Conservation (phyloP, 768 basidiomycete species). For the Psilocybe cubensis region DNA sequence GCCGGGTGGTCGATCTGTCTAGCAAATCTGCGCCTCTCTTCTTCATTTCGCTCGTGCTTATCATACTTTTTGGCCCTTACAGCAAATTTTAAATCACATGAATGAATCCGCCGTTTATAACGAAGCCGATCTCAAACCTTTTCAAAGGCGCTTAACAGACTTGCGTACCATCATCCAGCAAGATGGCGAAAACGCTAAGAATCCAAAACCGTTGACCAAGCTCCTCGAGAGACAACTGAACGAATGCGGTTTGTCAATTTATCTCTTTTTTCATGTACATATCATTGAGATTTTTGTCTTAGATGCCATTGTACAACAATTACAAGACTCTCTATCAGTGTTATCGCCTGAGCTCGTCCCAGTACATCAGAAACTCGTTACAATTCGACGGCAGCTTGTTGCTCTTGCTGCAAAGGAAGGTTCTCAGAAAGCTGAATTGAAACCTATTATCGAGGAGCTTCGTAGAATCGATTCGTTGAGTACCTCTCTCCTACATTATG, state of each 20-base stretch:
- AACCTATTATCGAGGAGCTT: conserved; percentile 89
- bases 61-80: conserved; percentile 16
- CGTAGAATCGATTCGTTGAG: conserved; percentile 96
- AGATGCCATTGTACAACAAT: conserved; percentile 77
- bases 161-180: conserved; percentile 85
- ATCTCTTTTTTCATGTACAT: not conserved
- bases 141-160: conserved; percentile 78
- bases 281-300: conserved; percentile 6
- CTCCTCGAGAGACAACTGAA: conserved; percentile 90
- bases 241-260: conserved; percentile 77
- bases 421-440: conserved; percentile 83
- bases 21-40: not conserved
- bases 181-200: conserved; percentile 80
- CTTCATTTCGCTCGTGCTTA: conserved; percentile 9
- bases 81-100: conserved; percentile 96
- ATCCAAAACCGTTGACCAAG: conserved; percentile 85
- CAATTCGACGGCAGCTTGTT: conserved; percentile 86
- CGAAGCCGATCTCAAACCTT: conserved; percentile 87
- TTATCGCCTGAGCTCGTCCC: conserved; percentile 91
- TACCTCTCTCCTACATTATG: conserved; percentile 39
- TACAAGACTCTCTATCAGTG: conserved; percentile 86
- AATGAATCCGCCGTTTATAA: conserved; percentile 96
- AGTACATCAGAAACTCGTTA: conserved; percentile 87
- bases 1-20: conserved; percentile 13
- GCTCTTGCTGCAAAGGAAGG: conserved; percentile 88